A percentile compares a stretch with the other conserved stretches of the same genome.
These are phyloP conservation scores for Albifimbria verrucaria DNA, from an alignment of 2,329 filamentous ascomycete genomes.

Conservation along the genomic window DNA sequence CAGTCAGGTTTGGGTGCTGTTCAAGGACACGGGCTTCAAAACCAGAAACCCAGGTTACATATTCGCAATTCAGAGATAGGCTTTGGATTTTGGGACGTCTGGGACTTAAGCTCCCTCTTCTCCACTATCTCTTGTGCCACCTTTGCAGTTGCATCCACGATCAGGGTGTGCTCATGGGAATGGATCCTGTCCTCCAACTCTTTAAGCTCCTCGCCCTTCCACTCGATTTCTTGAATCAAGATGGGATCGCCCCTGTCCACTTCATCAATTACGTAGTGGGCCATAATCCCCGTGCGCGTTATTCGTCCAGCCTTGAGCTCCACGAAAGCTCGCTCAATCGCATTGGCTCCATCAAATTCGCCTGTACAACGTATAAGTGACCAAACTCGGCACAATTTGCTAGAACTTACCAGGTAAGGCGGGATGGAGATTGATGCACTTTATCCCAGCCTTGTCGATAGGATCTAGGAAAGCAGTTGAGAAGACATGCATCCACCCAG, in stretches of 20 bases:
- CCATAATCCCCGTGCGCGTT: slow-evolving; percentile 81
- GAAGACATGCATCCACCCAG: slow-evolving; percentile 86
- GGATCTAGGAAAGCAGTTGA: slow-evolving; percentile 67
- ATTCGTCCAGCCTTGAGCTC: slow-evolving; percentile 65
- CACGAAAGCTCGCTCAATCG: slow-evolving; percentile 74
- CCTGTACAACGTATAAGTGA: slow-evolving; percentile 37
- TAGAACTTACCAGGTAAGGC: slow-evolving; percentile 56
- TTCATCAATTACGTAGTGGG: slow-evolving; percentile 77
- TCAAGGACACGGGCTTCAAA: no score
- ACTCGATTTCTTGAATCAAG: slow-evolving; percentile 65
- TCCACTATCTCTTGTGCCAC: slow-evolving; percentile 38
- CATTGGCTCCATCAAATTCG: slow-evolving; percentile 71
- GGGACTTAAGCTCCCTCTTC: slow-evolving; percentile 7
- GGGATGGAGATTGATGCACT: slow-evolving; percentile 81
- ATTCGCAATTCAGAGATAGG: no score
- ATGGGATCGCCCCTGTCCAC: slow-evolving; percentile 80
- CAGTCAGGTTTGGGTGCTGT: no score
- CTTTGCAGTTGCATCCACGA: slow-evolving; percentile 68
- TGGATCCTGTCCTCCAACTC: slow-evolving; percentile 73
- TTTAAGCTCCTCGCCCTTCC: slow-evolving; percentile 60
- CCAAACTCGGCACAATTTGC: not conserved
- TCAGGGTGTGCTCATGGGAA: slow-evolving; percentile 69
- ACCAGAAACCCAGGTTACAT: no score
- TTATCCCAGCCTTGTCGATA: slow-evolving; percentile 57
- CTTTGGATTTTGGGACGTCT: not conserved